Conservation (phyloP, 768 basidiomycete species). For the Heimioporus sp. region DNA sequence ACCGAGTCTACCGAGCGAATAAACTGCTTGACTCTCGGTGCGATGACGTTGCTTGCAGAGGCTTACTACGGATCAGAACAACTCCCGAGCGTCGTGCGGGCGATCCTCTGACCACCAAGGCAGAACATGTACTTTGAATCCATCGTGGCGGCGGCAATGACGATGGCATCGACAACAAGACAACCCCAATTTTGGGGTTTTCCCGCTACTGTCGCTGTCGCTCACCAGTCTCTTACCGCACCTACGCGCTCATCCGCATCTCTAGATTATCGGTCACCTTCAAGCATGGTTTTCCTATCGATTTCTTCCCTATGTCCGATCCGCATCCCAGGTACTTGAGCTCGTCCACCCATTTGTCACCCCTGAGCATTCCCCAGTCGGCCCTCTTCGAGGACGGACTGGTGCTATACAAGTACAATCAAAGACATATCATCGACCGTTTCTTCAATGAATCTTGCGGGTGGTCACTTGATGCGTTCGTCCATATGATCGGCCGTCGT, state of each 20-base stretch:
- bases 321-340: conserved; percentile 54
- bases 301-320: conserved; percentile 58
- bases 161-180: too few relatives aligned
- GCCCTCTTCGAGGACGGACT: conserved; percentile 55
- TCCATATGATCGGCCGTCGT: conserved; percentile 35
- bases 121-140: too few relatives aligned
- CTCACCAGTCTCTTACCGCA: background rate
- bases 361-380: conserved; percentile 38
- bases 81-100: too few relatives aligned
- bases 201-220: too few relatives aligned
- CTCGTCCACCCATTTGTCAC: background rate
- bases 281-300: conserved; percentile 45
- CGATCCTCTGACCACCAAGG: too few relatives aligned
- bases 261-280: conserved; percentile 49
- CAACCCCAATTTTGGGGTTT: too few relatives aligned
- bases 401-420: conserved; percentile 49
- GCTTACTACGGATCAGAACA: too few relatives aligned
- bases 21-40: too few relatives aligned
- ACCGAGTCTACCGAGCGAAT: too few relatives aligned
- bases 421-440: conserved; percentile 56
- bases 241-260: background rate
- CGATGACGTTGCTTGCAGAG: too few relatives aligned
- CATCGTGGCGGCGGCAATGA: too few relatives aligned
- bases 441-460: conserved; percentile 67
- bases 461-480: conserved; percentile 47